Base-by-base conservation (phyloP, 1,284 basidiomycete species). In the Wallemia mellicola region DNA sequence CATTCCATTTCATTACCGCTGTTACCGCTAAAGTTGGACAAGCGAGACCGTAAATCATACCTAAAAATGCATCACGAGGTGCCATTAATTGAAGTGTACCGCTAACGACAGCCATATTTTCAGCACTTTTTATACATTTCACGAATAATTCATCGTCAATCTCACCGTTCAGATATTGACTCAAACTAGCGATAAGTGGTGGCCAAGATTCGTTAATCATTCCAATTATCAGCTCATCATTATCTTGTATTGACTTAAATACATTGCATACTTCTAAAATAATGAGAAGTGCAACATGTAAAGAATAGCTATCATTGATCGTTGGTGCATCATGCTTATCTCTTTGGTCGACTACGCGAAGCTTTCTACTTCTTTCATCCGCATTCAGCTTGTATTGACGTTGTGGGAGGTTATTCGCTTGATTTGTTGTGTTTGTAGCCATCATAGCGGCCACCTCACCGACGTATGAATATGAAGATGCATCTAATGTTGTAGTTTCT, bases 311-410 rank as follows among this genome's bases (percentile, higher is more conserved):
- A 62, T 96, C 88, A 0, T 89, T 89, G 58, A 92, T 86, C 0
- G 78, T 74, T 0, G 94, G 94, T 0, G 91, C 80, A 65, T 98
- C 94, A 0, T 86, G 81, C 70, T 98, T 94, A 72, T 95, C 89
- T 19, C 92, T 78, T 68, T 94, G 89, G 67, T 95, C 89, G 64
- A 95, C 92, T 67, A 88, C 91, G 64, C 24, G 48, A 27, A 27
- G 28, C 59, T 33, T 58, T 61, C 32, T 48, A 27, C 48, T 28
- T 61, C 2, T 48, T 32, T 24, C 38, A 33, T 17, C 63, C 60
- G 61, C 63, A 61, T 24, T 59, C 58, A 19, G 54, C 60, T 9
- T 61, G 62, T 26, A 59, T 7, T 24, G 60, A 24, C 55, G 57
- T 59, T 2, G 27, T 2, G 17, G 15, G 15, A 7, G 2, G 54